These are phyloP conservation scores for Globisporangium recalcitrans DNA, from an alignment of 352 stramenopile species.

Conservation along the genomic window DNA sequence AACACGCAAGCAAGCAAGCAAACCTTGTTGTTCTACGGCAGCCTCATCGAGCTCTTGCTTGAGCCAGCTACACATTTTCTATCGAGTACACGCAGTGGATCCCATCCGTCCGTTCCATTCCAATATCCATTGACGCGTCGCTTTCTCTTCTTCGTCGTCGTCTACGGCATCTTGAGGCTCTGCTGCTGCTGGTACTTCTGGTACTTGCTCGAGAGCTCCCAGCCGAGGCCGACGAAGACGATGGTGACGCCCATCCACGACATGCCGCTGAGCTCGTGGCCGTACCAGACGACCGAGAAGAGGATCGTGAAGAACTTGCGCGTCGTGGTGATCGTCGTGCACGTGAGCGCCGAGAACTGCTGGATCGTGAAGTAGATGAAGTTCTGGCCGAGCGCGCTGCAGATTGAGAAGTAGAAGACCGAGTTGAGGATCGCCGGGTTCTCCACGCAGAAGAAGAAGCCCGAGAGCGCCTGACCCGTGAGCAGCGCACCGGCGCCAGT, in stretches of 20 bases:
- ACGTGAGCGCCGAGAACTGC: conserved; percentile 96
- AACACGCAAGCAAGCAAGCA: too few relatives aligned
- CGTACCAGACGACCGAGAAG: conserved; percentile 95
- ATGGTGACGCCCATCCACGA: conserved; percentile 90
- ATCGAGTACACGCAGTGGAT: not conserved
- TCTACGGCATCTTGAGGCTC: conserved; percentile 31
- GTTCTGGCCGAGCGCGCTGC: conserved; percentile 95
- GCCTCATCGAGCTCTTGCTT: too few relatives aligned
- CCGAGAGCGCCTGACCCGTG: conserved; percentile 64
- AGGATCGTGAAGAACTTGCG: conserved; percentile 99
- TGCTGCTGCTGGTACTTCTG: conserved; percentile 77
- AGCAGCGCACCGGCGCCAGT: conserved; percentile 67
- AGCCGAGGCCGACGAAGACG: conserved; percentile 89
- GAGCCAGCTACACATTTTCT: not conserved
- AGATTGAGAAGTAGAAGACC: conserved; percentile 93
- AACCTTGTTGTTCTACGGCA: too few relatives aligned
- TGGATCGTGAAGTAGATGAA: conserved; percentile 99
- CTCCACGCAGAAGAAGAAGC: conserved; percentile 76
- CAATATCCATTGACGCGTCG: not conserved
- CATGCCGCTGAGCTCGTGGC: conserved; percentile 88
- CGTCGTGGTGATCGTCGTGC: conserved; percentile 99
- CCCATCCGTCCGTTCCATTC: not conserved
- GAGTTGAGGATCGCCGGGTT: conserved; percentile 82
- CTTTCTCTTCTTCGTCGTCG: not conserved
- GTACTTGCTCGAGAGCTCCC: conserved; percentile 84